A percentile compares a stretch with the other conserved stretches of the same genome.
Conservation (phyloP, 1,284 basidiomycete species). For the Coniferiporia weirii region DNA sequence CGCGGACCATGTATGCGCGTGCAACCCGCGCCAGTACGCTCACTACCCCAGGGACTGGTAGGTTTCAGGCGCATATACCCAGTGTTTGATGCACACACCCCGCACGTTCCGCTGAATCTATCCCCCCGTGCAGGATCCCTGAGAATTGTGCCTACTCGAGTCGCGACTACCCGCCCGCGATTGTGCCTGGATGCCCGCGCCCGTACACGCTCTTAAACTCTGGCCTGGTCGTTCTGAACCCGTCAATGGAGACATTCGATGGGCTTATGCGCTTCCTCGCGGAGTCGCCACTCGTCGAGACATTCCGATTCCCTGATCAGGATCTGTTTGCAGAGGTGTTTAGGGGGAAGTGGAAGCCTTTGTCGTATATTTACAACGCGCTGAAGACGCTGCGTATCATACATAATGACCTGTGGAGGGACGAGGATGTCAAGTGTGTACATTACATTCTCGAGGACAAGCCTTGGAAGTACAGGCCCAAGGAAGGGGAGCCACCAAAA, state of each 20-base stretch:
- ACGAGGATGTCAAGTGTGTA: conserved; percentile 69
- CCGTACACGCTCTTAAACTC: conserved; percentile 83
- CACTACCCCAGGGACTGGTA: conserved; percentile 92
- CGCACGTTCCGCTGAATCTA: neutral
- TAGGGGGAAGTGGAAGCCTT: conserved; percentile 63
- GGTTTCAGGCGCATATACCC: conserved; percentile 25
- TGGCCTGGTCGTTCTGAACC: conserved; percentile 84
- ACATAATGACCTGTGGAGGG: conserved; percentile 71
- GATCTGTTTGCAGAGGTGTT: conserved; percentile 85
- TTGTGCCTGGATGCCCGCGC: conserved; percentile 51
- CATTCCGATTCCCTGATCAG: conserved; percentile 87
- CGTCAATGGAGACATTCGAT: conserved; percentile 44
- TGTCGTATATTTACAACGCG: conserved; percentile 84
- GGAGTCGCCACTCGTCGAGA: conserved; percentile 62
- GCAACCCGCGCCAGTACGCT: conserved; percentile 79
- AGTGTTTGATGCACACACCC: neutral
- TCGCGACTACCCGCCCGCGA: conserved; percentile 49
- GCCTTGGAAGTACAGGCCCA: conserved; percentile 58
- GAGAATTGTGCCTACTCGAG: conserved; percentile 82
- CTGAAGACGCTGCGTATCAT: conserved; percentile 71
- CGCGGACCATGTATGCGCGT: conserved; percentile 85
- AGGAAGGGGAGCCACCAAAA: conserved; percentile 27
- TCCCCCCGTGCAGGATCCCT: conserved; percentile 59
- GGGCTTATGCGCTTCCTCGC: conserved; percentile 55
- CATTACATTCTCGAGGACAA: conserved; percentile 76